Percentiles rank a stretch among this genome's conserved stretches.
Conservation (phyloP, 768 basidiomycete genomes). For the Botryobasidium botryosum region DNA sequence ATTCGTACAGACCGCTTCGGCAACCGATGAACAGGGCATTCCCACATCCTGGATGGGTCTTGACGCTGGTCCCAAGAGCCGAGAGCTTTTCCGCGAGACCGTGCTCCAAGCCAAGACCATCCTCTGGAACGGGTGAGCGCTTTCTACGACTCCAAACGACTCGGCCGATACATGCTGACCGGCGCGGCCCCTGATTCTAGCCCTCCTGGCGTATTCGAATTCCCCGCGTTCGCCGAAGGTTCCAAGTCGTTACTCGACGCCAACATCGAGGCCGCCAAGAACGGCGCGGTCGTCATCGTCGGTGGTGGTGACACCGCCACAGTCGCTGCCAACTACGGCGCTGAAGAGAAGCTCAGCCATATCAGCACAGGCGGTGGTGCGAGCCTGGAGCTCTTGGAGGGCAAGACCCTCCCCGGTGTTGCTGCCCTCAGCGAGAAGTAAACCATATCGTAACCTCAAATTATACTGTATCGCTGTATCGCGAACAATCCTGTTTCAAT, state of each 20-base stretch:
- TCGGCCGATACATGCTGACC: neutral
- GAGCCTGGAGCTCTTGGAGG: conserved; percentile 88
- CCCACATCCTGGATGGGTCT: conserved; percentile 92
- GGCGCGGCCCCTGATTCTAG: conserved; percentile 24
- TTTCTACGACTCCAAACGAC: neutral
- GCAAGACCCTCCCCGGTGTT: conserved; percentile 91
- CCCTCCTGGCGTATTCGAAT: conserved; percentile 96
- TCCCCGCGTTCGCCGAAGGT: conserved; percentile 75
- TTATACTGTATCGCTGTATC: too few relatives aligned
- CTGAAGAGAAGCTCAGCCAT: conserved; percentile 84
- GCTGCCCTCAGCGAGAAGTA: conserved; percentile 75
- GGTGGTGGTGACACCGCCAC: conserved; percentile 97
- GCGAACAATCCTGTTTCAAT: too few relatives aligned
- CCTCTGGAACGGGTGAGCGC: conserved; percentile 81
- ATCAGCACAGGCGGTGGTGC: conserved; percentile 94
- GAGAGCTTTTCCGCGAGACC: conserved; percentile 57
- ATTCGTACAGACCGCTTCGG: conserved; percentile 39
- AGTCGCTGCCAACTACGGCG: conserved; percentile 67
- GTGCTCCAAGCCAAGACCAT: conserved; percentile 87
- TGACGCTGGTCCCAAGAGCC: conserved; percentile 75
- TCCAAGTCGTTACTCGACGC: conserved; percentile 74
- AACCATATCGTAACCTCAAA: too few relatives aligned
- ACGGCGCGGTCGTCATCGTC: conserved; percentile 83
- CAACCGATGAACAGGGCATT: conserved; percentile 75
- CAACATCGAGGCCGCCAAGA: conserved; percentile 67